Percentiles rank a stretch among this genome's conserved stretches.
Evolutionary conservation across 371 early-diverging fungal species (phyloP).

Genomic region (Actinomucor elegans): DNA sequence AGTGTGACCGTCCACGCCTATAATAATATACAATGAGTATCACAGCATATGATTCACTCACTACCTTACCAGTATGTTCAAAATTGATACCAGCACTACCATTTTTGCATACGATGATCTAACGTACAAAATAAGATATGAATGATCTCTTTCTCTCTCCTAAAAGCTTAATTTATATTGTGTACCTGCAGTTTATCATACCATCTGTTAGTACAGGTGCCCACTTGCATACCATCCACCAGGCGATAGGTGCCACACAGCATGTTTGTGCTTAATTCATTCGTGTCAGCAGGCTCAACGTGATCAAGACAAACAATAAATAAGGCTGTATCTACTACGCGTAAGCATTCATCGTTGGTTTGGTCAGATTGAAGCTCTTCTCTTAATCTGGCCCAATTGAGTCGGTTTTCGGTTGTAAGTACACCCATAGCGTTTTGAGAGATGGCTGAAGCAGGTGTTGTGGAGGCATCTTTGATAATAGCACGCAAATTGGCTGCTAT

Average conservation of each 20-base stretch:
- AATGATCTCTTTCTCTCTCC: no score
- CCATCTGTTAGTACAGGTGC: constrained; percentile 64
- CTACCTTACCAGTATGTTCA: constrained; percentile 53
- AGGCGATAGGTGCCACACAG: constrained; percentile 58
- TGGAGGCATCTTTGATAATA: constrained; percentile 37
- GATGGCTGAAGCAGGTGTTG: constrained; percentile 39
- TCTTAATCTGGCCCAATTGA: constrained; percentile 68
- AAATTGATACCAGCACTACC: constrained; percentile 64
- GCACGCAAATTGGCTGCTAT: constrained; percentile 49
- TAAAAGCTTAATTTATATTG: no score
- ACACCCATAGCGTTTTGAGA: constrained; percentile 60
- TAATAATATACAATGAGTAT: not conserved
- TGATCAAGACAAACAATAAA: constrained; percentile 86
- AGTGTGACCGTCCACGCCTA: constrained; percentile 63
- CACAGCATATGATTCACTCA: not conserved
- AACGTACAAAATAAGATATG: not conserved
- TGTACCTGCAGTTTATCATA: constrained; percentile 60
- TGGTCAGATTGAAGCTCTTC: constrained; percentile 35
- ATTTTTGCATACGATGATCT: constrained; percentile 62
- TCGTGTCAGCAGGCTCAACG: constrained; percentile 41
- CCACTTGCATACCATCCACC: constrained; percentile 53
- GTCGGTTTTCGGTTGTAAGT: constrained; percentile 72
- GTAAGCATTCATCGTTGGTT: constrained; percentile 59
- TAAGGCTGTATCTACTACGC: constrained; percentile 69
- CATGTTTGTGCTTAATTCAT: constrained; percentile 57